A percentile compares a stretch with the other conserved stretches of the same genome.
phyloP scores from a whole-genome alignment of 495 filamentous ascomycete species.

The Trichoderma asperelloides region DNA sequence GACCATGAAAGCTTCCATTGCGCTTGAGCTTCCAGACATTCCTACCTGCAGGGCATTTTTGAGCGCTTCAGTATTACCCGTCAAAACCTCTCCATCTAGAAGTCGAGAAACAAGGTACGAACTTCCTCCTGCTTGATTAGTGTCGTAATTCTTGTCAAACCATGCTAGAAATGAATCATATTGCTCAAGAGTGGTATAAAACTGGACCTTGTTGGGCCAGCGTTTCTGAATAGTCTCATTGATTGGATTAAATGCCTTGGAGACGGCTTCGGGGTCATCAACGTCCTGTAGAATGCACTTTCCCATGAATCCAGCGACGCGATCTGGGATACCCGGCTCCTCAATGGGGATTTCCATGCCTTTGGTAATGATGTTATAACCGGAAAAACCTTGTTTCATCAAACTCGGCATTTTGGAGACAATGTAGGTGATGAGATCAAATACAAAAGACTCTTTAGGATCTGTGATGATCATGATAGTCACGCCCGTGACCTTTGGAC shows the following conservation, averaged over 20 bases:
- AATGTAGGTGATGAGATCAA: constrained; percentile 30
- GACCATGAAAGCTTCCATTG: constrained; percentile 20
- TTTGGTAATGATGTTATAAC: constrained; percentile 27
- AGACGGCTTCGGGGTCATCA: constrained; percentile 37
- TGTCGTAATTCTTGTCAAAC: constrained; percentile 31
- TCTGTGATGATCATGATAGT: constrained; percentile 15
- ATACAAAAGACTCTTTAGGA: constrained; percentile 10
- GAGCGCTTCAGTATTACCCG: constrained; percentile 16
- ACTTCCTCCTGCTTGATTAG: constrained; percentile 26
- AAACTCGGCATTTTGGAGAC: constrained; percentile 29
- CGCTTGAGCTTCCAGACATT: not conserved
- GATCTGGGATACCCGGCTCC: constrained; percentile 14
- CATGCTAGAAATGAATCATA: constrained; percentile 39
- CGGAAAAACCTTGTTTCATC: constrained; percentile 27
- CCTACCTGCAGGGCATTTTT: constrained; percentile 20
- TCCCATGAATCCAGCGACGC: constrained; percentile 26
- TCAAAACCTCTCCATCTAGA: constrained; percentile 25
- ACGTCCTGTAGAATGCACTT: constrained; percentile 17
- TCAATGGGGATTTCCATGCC: constrained; percentile 15
- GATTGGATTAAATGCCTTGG: constrained; percentile 27
- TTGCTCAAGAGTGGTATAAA: constrained; percentile 28
- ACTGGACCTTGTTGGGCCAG: constrained; percentile 10
- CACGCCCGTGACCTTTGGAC: constrained; percentile 18
- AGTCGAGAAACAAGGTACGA: constrained; percentile 32
- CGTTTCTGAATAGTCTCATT: constrained; percentile 39